Evolutionary conservation across 805 yeast species (phyloP).

Genomic region (Ascoidea asiatica): DNA sequence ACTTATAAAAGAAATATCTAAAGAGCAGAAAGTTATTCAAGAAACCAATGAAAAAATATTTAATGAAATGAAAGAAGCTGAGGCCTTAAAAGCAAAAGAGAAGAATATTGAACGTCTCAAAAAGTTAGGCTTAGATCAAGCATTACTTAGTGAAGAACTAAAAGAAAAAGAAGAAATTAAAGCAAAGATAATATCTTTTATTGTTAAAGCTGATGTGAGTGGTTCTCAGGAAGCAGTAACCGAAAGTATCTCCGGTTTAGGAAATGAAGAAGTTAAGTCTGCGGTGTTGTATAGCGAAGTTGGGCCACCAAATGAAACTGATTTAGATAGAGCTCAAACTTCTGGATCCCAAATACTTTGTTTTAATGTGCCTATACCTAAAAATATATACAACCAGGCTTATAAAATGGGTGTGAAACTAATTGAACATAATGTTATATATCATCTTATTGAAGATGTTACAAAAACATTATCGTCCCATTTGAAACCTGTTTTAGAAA

Average conservation of each 20-base stretch:
- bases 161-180: slow-evolving; percentile 13
- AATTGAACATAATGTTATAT: slow-evolving; percentile 64
- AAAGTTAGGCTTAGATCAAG: slow-evolving; percentile 34
- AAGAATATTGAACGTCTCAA: slow-evolving; percentile 48
- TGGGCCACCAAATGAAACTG: slow-evolving; percentile 60
- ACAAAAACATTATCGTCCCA: slow-evolving; percentile 44
- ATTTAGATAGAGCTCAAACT: slow-evolving; percentile 51
- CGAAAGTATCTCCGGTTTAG: slow-evolving; percentile 71
- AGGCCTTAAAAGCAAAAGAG: slow-evolving; percentile 37
- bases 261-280: slow-evolving; percentile 72
- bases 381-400: slow-evolving; percentile 47
- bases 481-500: slow-evolving; percentile 54
- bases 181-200: slow-evolving; percentile 34
- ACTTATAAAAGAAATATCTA: slow-evolving; percentile 35
- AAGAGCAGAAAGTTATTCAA: slow-evolving; percentile 54
- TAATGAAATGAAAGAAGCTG: slow-evolving; percentile 36
- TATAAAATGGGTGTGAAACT: slow-evolving; percentile 41
- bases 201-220: slow-evolving; percentile 81
- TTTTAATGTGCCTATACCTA: slow-evolving; percentile 62
- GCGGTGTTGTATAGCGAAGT: slow-evolving; percentile 63
- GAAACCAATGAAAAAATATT: slow-evolving; percentile 55
- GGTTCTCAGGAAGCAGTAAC: slow-evolving; percentile 91
- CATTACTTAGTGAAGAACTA: slow-evolving; percentile 17
- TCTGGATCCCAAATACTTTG: slow-evolving; percentile 66
- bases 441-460: slow-evolving; percentile 78